Base-by-base conservation (phyloP, 2,329 filamentous ascomycete genomes). In the Ascosphaera apis region DNA sequence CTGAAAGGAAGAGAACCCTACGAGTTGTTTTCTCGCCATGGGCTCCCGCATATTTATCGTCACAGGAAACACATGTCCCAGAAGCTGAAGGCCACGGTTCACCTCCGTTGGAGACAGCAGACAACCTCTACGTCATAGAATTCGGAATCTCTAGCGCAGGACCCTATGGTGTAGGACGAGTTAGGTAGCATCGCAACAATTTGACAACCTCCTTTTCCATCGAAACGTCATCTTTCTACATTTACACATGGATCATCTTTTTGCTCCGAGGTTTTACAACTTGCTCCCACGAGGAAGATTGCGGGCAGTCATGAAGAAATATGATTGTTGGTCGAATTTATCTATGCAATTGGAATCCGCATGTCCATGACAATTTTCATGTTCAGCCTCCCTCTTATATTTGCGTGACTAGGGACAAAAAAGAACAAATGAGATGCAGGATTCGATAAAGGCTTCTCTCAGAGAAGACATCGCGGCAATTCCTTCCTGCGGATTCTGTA, bases 1-100 rank as follows among this genome's bases (percentile, higher is more conserved):
- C 37, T 12, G 39, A 40, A 30, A 50, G 78, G 72, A 66, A 67
- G 42, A 63, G 86, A 39, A 81, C 72, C 62, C 72, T 91, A 64
- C 91, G 84, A 53, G 69, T 95, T 6, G 86, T 91, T 1, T 95
- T 92, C 59, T 77, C 82, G 34, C 69, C 79, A 1, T 88, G 91
- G 67, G 67, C 68, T 3, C 55, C 59, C 2, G 65, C 64, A 1
- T 35, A 37, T 4, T 39, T 33, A 19, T 4, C 17, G 11, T 23
- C 18, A 13, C 9, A 37, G 15, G 30, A 17, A 16, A 21, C 25
- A 7, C n/a, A n/a, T 3, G 19, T 25, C 15, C 31, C 5, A 16
- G 15, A 33, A 13, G 31, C 12, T n/a, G n/a, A n/a, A n/a, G n/a
- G n/a, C n/a, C n/a, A n/a, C n/a, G n/a, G n/a, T n/a, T n/a, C n/a